These are phyloP conservation scores for Antrodiella citrinella DNA, from an alignment of 768 basidiomycete genomes.

Conservation along the genomic window DNA sequence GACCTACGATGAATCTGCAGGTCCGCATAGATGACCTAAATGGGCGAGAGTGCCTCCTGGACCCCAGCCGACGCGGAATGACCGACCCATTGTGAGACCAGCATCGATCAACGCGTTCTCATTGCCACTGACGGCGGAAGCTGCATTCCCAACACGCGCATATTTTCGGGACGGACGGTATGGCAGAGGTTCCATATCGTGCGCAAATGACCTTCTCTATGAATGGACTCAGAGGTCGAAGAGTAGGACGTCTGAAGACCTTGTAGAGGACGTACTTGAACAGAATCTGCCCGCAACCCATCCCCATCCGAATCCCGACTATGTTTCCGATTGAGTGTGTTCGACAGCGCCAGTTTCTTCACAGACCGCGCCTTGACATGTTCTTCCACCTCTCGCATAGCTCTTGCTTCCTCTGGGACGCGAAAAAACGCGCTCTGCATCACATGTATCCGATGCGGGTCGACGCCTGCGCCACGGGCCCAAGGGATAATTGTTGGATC, in stretches of 20 bases:
- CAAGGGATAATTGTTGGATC: constrained; percentile 57
- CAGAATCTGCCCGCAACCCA: constrained; percentile 46
- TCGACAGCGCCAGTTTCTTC: constrained; percentile 28
- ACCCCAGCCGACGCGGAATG: constrained; percentile 89
- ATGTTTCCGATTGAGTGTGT: constrained; percentile 53
- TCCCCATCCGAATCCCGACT: constrained; percentile 76
- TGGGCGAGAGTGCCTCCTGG: constrained; percentile 70
- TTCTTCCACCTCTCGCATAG: constrained; percentile 46
- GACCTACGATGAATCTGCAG: constrained; percentile 45
- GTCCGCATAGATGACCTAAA: constrained; percentile 64
- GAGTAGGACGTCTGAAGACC: too few relatives aligned
- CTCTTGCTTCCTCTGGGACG: constrained; percentile 64
- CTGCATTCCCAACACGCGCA: constrained; percentile 59
- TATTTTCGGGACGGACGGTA: constrained; percentile 77
- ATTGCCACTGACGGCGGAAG: constrained; percentile 53
- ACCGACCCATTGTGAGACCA: constrained; percentile 77
- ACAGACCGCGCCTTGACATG: constrained; percentile 15
- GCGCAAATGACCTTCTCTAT: constrained; percentile 75
- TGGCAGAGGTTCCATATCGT: constrained; percentile 57
- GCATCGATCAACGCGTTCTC: constrained; percentile 73
- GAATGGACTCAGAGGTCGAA: too few relatives aligned
- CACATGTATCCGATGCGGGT: constrained; percentile 82
- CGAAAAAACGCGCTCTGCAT: constrained; percentile 90
- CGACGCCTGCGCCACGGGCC: constrained; percentile 69
- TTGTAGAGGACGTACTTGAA: constrained; percentile 50